Conservation (phyloP, 768 basidiomycete species). For the Boletus pseudopeckii region DNA sequence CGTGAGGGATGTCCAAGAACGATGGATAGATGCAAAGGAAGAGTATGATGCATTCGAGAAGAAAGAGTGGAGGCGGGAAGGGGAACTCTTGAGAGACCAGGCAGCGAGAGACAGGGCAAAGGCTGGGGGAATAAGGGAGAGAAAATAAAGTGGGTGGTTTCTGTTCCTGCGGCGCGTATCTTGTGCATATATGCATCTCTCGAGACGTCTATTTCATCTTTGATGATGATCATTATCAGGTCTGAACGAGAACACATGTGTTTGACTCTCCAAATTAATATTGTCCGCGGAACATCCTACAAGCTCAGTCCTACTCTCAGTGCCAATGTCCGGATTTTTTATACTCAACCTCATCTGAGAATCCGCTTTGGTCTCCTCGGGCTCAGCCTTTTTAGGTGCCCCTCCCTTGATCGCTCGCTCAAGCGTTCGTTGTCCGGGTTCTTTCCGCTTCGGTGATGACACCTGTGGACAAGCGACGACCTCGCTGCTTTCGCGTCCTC, state of each 20-base stretch:
- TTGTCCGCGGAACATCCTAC: neutral
- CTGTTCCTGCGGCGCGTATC: neutral
- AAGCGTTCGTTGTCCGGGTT: slow-evolving; percentile 6
- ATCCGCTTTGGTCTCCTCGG: slow-evolving; percentile 1
- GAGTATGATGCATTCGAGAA: slow-evolving; percentile 81
- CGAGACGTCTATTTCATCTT: neutral
- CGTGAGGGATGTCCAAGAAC: slow-evolving; percentile 81
- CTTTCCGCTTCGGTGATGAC: neutral
- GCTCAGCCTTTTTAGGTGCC: slow-evolving; percentile 1
- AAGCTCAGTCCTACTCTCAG: neutral
- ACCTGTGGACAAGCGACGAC: slow-evolving; percentile 5
- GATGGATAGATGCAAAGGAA: slow-evolving; percentile 87
- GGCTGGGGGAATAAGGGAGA: slow-evolving; percentile 25
- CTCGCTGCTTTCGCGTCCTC: neutral
- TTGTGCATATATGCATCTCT: neutral
- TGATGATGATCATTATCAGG: neutral
- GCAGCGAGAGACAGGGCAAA: slow-evolving; percentile 14
- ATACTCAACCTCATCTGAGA: slow-evolving; percentile 8
- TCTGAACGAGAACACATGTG: neutral
- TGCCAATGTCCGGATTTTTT: neutral
- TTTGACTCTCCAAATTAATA: neutral
- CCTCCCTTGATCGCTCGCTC: slow-evolving; percentile 1
- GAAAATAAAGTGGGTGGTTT: slow-evolving; percentile 21
- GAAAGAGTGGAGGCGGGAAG: slow-evolving; percentile 73
- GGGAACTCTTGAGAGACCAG: slow-evolving; percentile 39